phyloP scores from a whole-genome alignment of 257 asterid genomes.

The Lycium ferocissimum region DNA sequence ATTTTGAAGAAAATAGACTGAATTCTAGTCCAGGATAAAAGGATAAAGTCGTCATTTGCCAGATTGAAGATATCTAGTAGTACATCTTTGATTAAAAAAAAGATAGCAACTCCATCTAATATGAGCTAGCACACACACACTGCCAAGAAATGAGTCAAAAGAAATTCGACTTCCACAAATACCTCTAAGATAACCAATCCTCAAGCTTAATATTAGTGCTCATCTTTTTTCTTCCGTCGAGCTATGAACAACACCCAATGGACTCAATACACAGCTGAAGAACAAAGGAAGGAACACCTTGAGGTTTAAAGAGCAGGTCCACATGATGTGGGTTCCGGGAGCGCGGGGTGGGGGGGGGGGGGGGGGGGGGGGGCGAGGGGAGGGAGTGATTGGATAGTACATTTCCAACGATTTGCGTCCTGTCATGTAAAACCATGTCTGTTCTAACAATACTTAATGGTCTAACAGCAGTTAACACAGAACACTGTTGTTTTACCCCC shows the following conservation, averaged over 20 bases:
- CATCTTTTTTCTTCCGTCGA: neutral
- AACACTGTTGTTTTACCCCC: neutral
- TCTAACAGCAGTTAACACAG: neutral
- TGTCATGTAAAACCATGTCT: neutral
- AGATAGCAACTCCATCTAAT: neutral
- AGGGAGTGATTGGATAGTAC: neutral
- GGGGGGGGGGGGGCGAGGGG: neutral
- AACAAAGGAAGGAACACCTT: neutral
- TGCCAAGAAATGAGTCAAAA: neutral
- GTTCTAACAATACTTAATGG: neutral
- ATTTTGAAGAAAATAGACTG: too few relatives aligned
- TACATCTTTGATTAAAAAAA: too few relatives aligned
- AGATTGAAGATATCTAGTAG: neutral
- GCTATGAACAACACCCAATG: neutral
- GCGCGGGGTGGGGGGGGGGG: too few relatives aligned
- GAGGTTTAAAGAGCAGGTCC: neutral
- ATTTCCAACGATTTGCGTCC: neutral
- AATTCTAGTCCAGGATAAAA: neutral
- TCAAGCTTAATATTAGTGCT: too few relatives aligned
- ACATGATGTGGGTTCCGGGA: neutral
- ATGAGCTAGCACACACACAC: neutral
- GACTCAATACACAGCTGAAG: neutral
- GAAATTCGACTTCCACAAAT: neutral
- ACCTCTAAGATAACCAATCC: neutral
- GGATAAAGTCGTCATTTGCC: neutral